A percentile compares a stretch with the other conserved stretches of the same genome.
These are phyloP conservation scores for Wickerhamomyces bovis DNA, from an alignment of 805 yeast genomes.

Conservation along the genomic window DNA sequence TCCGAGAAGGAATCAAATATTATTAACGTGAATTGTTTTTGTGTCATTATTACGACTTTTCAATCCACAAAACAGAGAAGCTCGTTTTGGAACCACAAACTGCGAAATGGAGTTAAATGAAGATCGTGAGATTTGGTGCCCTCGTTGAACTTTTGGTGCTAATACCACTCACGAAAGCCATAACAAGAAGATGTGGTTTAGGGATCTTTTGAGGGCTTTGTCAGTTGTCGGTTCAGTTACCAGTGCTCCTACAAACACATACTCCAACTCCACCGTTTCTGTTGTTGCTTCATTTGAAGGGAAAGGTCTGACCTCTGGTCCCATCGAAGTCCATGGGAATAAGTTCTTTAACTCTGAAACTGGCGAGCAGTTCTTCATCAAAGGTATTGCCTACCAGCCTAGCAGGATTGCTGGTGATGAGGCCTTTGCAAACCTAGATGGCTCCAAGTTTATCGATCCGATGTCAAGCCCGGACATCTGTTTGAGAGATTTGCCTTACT, in stretches of 20 bases:
- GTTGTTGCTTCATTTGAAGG: background rate
- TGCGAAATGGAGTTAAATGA: background rate
- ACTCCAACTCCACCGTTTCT: background rate
- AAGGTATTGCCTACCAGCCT: slow-evolving; percentile 85
- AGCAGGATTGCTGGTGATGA: slow-evolving; percentile 37
- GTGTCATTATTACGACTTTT: background rate
- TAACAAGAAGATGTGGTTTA: background rate
- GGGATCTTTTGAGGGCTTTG: background rate
- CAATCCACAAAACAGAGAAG: background rate
- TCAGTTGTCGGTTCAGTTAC: background rate
- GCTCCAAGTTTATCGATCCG: slow-evolving; percentile 55
- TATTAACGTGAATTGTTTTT: background rate
- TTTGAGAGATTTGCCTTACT: slow-evolving; percentile 76
- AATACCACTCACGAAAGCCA: background rate
- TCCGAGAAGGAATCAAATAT: too few species aligned
- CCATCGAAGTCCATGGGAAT: slow-evolving; percentile 62
- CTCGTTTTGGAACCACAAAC: background rate
- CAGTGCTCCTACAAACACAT: background rate
- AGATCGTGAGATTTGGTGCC: background rate
- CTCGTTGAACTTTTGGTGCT: background rate
- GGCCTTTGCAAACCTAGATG: slow-evolving; percentile 13
- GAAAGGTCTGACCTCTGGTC: slow-evolving; percentile 16
- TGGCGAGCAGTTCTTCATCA: slow-evolving; percentile 79
- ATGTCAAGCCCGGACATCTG: slow-evolving; percentile 66
- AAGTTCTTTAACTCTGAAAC: slow-evolving; percentile 68